phyloP scores from a whole-genome alignment of 2,329 filamentous ascomycete species.

The Camillea tinctor region DNA sequence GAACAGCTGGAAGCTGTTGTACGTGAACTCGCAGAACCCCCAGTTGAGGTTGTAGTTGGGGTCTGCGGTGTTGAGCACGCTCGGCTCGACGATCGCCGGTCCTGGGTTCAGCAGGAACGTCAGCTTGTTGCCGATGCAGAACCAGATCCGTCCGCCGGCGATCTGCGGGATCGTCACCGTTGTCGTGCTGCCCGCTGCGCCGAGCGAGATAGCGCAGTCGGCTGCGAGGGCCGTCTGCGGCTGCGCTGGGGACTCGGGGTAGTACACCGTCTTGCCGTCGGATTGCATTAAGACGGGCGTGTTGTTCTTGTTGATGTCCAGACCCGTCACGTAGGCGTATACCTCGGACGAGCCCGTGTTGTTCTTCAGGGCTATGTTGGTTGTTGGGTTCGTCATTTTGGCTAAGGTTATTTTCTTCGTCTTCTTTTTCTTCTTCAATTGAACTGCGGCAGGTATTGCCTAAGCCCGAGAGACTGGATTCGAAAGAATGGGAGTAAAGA shows the following conservation, averaged over 20 bases:
- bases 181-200: slow-evolving; percentile 57
- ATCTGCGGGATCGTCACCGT: slow-evolving; percentile 67
- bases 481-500: neutral
- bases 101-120: slow-evolving; percentile 71
- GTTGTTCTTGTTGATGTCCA: slow-evolving; percentile 58
- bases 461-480: neutral
- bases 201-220: slow-evolving; percentile 64
- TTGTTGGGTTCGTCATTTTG: slow-evolving; percentile 41
- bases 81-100: slow-evolving; percentile 72
- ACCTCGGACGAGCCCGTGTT: slow-evolving; percentile 58
- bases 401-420: neutral
- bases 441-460: neutral
- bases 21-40: slow-evolving; percentile 70
- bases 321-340: slow-evolving; percentile 71
- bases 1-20: slow-evolving; percentile 59
- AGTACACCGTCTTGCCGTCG: slow-evolving; percentile 66
- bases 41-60: slow-evolving; percentile 61
- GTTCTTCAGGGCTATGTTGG: slow-evolving; percentile 65
- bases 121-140: slow-evolving; percentile 58
- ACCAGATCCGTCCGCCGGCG: slow-evolving; percentile 71
- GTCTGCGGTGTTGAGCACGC: slow-evolving; percentile 64
- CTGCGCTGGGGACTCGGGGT: slow-evolving; percentile 56
- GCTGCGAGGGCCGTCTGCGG: slow-evolving; percentile 50
- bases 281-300: slow-evolving; percentile 61
- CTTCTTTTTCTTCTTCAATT: neutral